phyloP scores from a whole-genome alignment of 176 grass and related monocot species.

The Carex pumila region DNA sequence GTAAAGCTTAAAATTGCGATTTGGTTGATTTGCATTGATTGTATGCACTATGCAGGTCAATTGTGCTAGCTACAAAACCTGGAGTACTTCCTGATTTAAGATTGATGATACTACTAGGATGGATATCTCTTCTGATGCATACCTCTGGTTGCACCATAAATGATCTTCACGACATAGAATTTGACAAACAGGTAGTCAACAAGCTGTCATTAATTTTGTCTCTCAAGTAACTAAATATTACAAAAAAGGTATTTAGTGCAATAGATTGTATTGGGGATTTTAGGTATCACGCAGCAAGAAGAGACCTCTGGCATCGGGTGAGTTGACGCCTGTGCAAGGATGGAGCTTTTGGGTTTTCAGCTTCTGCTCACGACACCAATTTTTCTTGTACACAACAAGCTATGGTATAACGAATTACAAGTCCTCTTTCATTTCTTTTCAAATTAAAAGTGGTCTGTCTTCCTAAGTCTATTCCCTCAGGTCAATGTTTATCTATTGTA shows the following conservation, averaged over 20 bases:
- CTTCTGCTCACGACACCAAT: neutral
- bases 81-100: neutral
- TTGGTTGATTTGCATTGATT: neutral
- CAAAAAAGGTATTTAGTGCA: neutral
- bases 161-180: slow-evolving; percentile 6
- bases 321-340: neutral
- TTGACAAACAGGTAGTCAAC: neutral
- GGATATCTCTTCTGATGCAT: neutral
- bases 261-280: neutral
- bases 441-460: neutral
- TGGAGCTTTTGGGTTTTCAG: neutral
- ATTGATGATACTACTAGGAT: neutral
- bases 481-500: neutral
- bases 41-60: neutral
- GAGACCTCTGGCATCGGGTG: neutral
- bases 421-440: neutral
- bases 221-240: neutral
- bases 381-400: neutral
- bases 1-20: neutral
- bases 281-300: neutral
- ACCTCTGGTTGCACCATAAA: neutral
- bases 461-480: neutral
- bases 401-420: neutral
- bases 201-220: neutral
- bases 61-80: neutral